Base-by-base conservation (phyloP, 106 monocot species). In the Phalaenopsis aphrodite region DNA sequence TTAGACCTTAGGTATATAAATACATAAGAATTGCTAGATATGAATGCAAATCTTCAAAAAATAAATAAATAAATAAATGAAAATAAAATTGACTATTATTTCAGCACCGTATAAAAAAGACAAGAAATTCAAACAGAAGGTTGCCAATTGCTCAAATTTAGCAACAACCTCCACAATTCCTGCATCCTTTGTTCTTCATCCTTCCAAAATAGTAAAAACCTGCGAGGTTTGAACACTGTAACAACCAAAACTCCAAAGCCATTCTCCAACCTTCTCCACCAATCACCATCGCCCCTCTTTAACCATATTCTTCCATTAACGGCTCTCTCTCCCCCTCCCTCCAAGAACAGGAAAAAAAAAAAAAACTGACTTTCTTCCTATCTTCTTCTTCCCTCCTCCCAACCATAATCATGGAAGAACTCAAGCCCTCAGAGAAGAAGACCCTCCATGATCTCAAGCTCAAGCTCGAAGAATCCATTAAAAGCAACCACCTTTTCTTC, bases 381-480 rank as follows among this genome's bases (percentile, higher is more conserved):
- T 71, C 4, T 11, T 71, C 71, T 52, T 5, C 16, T 16, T 15
- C 9, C 9, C 41, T 4, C 71, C 69, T 12, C 39, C 41, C 71
- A 45, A 7, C 7, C 45, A 76, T 76, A 49, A 23, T 49, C 76
- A 2, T 49, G 23, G 76, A 76, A 5, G 77, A 81, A 14, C 83
- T 87, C 47, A 83, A 68, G 52, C 75, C 88, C 6, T 64, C 55
- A 4, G 92, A 95, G 82, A 85, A 80, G 72, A 92, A 77, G 46
- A 80, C 90, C 18, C 83, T 95, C 17, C 19, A 55, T 2, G 89
- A 92, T 55, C 84, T 95, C 61, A 83, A 83, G 42, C 14, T 48
- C 12, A 86, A 56, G 38, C 76, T 93, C 5, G 85, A 93, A 68
- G 81, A 83, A 7, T 81, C 79, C 55, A 85, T 93, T 80, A 8